Evolutionary conservation across 108 stramenopile genomes (phyloP), one percentile per base, ranked within the genome.

Genomic region (Licmophora abbreviata): DNA sequence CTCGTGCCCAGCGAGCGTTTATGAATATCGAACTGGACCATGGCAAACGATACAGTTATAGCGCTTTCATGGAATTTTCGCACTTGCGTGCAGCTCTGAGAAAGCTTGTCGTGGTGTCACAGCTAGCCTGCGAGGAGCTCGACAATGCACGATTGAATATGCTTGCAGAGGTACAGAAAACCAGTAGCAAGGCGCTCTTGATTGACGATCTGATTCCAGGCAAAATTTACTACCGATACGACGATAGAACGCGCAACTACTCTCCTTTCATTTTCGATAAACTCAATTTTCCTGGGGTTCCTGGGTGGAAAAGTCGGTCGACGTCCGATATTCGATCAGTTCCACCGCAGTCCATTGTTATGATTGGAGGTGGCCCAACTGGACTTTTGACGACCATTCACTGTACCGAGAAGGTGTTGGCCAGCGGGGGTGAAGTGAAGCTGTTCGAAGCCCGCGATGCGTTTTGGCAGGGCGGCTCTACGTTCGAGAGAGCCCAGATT

Each of bases 21-120:
- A 66, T 71, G 70, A 56, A 56, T 40, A 48, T 71, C 26, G 70
- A 61, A 24, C 35, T 63, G 43, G 51, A 69, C 20, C 50, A 69
- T 46, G 61, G 68, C 23, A 62, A 48, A 33, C 57, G 41, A 33
- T 69, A 63, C 40, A 51, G 33, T 5, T 69, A 63, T 52, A 61
- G 42, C 49, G 59, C 59, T 27, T 71, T 71, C 23, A 71, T 64
- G 62, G 68, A 69, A 31, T 59, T 64, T 41, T 43, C 57, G 15
- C 59, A 48, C 0, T 40, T 69, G 11, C 56, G 68, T 8, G 41
- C 45, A 33, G 35, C 57, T 12, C 52, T 69, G 2, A 56, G 57
- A 6, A 57, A 45, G 20, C 29, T 69, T 14, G 45, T 54, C 11
- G 51, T 63, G 2, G 40, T 69, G 33, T 69, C 68, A 7, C 63